Conservation (phyloP, 192 early-diverging fungal genomes). For the Podila epicladia region DNA sequence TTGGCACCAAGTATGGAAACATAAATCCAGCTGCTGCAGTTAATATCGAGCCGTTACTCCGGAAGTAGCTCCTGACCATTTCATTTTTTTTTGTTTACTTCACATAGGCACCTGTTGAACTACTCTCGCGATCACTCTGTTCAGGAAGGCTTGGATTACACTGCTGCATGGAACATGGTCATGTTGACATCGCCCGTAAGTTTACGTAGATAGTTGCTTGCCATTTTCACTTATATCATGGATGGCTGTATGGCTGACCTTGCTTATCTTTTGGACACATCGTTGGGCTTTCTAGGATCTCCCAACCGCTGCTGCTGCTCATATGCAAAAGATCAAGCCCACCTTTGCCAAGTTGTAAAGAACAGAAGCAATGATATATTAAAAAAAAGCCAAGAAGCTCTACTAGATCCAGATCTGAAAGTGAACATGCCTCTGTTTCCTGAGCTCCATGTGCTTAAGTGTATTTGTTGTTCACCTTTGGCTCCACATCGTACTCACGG, state of each 20-base stretch:
- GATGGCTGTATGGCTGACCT: not conserved
- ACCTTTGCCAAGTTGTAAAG: constrained; percentile 42
- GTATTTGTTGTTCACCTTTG: no score
- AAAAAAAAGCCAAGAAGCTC: not conserved
- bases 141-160: constrained; percentile 88
- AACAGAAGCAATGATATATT: not conserved
- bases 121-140: constrained; percentile 94
- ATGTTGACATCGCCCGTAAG: constrained; percentile 81
- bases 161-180: constrained; percentile 86
- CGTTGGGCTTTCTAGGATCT: constrained; percentile 20
- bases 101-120: constrained; percentile 76
- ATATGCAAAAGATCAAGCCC: constrained; percentile 38
- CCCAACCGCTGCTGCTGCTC: constrained; percentile 29
- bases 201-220: not conserved
- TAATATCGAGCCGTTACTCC: not conserved
- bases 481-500: no score
- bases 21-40: not conserved
- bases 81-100: constrained; percentile 5
- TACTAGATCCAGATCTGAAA: not conserved
- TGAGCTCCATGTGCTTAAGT: no score
- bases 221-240: not conserved
- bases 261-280: not conserved
- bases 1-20: constrained; percentile 81
- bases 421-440: not conserved
- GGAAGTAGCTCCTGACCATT: not conserved